Conservation (phyloP, 306 rosid genomes). For the Sechiopsis laciniata region DNA sequence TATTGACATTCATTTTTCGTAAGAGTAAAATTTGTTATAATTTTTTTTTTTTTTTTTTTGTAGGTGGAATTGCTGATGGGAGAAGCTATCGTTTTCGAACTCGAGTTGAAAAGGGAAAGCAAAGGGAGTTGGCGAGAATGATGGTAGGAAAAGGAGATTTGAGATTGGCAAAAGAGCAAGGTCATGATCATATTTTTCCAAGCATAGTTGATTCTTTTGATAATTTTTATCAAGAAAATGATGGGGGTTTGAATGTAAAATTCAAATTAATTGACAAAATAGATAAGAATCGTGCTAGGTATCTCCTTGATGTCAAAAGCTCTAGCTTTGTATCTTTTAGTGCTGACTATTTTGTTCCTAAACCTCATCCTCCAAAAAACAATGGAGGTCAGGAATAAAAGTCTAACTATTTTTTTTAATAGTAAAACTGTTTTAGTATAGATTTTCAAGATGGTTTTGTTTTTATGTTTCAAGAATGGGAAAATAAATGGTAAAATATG, state of each 20-base stretch:
- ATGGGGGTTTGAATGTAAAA: not conserved
- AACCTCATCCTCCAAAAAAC: conserved; percentile 24
- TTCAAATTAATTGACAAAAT: not conserved
- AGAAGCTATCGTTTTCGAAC: not conserved
- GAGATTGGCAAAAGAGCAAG: not conserved
- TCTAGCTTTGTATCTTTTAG: conserved; percentile 6
- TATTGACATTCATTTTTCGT: not conserved
- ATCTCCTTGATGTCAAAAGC: not conserved
- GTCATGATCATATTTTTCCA: not conserved
- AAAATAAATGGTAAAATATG: not conserved
- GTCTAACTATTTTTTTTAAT: not conserved
- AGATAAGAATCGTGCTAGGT: not conserved
- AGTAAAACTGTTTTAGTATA: not conserved
- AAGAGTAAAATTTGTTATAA: not conserved
- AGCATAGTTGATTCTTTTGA: not conserved
- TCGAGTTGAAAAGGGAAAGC: not conserved
- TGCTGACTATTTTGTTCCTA: conserved; percentile 22
- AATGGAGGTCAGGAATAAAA: not conserved
- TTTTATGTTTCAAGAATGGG: not conserved
- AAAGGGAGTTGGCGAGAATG: not conserved
- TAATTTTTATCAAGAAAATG: not conserved
- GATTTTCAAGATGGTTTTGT: not conserved
- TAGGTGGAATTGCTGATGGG: not conserved
- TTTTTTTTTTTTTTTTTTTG: not conserved
- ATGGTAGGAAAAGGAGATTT: not conserved